Percentiles rank a stretch among this genome's conserved stretches.
phyloP scores from a whole-genome alignment of 768 basidiomycete species.

The Leccinum sublutescens region DNA sequence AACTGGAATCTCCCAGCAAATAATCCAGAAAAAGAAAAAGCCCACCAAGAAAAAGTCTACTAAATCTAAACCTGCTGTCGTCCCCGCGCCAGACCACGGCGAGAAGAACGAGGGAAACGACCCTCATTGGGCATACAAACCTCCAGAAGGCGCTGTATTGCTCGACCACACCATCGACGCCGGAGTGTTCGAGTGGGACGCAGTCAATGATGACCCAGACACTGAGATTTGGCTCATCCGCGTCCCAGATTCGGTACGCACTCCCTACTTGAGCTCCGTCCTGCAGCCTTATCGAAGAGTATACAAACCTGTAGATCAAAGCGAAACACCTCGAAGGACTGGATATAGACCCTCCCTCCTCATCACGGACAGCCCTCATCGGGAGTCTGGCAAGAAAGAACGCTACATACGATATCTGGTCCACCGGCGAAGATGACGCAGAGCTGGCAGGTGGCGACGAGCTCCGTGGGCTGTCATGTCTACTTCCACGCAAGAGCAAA shows the following conservation, averaged over 20 bases:
- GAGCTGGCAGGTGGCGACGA: conserved; percentile 57
- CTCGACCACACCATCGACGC: conserved; percentile 46
- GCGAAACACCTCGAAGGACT: conserved; percentile 58
- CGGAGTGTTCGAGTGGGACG: conserved; percentile 67
- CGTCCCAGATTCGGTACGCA: conserved; percentile 62
- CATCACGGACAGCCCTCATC: conserved; percentile 40
- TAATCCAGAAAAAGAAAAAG: conserved; percentile 9
- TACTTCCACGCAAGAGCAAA: conserved; percentile 63
- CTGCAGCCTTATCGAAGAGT: not conserved
- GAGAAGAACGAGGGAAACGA: conserved; percentile 55
- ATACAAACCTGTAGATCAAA: conserved; percentile 48
- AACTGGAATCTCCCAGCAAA: conserved; percentile 3
- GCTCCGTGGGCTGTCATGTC: conserved; percentile 54
- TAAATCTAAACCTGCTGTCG: not conserved
- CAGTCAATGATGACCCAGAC: conserved; percentile 51
- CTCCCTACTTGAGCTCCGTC: not conserved
- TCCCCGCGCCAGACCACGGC: conserved; percentile 25
- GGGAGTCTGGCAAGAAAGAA: conserved; percentile 55
- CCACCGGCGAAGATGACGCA: conserved; percentile 43
- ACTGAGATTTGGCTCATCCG: conserved; percentile 71
- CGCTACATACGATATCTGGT: conserved; percentile 64
- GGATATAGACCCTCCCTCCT: conserved; percentile 44
- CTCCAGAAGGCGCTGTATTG: conserved; percentile 51
- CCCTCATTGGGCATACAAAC: conserved; percentile 57
- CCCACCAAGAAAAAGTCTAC: conserved; percentile 12